Base-by-base conservation (phyloP, 306 rosid species). In the Rubus idaeus region DNA sequence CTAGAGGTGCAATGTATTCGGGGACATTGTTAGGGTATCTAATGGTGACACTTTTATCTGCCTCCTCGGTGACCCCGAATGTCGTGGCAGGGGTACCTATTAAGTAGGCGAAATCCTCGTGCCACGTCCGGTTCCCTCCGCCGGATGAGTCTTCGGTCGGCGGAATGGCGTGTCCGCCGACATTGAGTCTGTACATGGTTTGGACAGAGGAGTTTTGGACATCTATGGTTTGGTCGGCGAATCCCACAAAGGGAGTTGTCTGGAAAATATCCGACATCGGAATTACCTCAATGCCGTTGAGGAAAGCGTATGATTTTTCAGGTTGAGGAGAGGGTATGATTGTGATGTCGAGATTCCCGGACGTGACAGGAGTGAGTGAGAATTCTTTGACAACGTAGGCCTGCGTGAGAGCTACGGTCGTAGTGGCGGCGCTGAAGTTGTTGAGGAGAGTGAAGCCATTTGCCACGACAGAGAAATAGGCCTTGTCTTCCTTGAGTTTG, bases 221-320 rank as follows among this genome's bases (percentile, higher is more conserved):
- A 4, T 82, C 85, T 5, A 82, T 2, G 12, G 75, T 52, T 6
- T 71, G 76, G 49, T 41, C 81, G 0, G 16, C 18, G 51, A 65
- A 77, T 9, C 82, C 86, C 2, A 84, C 79, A 61, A 81, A 1
- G 6, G 41, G 26, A 2, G 77, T 60, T 2, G 77, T 47, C 45
- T 65, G 13, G 64, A 87, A 84, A 5, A 82, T 66, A 14, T 87
- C 85, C 6, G 81, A 85, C 85, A 84, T 80, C 2, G 85, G 65
- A 18, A 80, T 65, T 0, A 87, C 51, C 82, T 82, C 88, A 68
- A 87, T 75, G 7, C 86, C 88, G 16, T 84, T 87, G 56, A 87
- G 70, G 41, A 84, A 84, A 70, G 85, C 83, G 57, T 62, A 77
- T 0, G 76, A 71, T 7, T 77, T 83, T 8, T 26, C 12, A 2